Base-by-base conservation (phyloP, 108 stramenopile genomes). In the Seminavis robusta region DNA sequence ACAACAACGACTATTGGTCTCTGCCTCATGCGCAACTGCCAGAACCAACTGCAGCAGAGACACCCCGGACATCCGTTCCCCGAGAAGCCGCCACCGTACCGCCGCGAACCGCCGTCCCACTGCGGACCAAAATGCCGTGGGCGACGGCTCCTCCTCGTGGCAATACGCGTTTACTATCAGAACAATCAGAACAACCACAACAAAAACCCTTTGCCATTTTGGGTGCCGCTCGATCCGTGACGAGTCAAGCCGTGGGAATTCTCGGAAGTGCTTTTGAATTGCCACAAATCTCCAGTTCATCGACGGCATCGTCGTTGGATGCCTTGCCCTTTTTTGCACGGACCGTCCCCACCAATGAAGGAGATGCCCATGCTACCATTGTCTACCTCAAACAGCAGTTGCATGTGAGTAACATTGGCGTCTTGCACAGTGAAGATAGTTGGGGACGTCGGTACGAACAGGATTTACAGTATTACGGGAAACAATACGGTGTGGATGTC, bases 261-360 rank as follows among this genome's bases (percentile, higher is more conserved):
- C 19, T 65, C n/a, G 38, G 56, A 17, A 47, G 53, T 17, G 28
- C 40, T 8, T 48, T 40, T 10, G 38, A 38, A 36, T 33, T 48
- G 1, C 64, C 64, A 3, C 64, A 65, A 33, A 33, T 65, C 4
- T 56, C 33, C 17, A 29, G 36, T 16, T 20, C 47, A 1, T 66
- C 65, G 11, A 66, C 65, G 19, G 38, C 48, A 0, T 33, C 43
- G 20, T n/a, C 25, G 13, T 25, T 66, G 23, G 47, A 66, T 33
- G 55, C 57, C 41, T 56, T 36, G n/a, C 56, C 65, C 1, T 44
- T 28, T 16, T 66, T 66, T 58, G 56, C 16, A 9, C 56, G 65
- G 13, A 49, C 56, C 21, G 56, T 66, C 19, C 65, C 65, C 1
- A 58, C 65, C 46, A 58, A 66, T 50, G 33, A 52, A 7, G 62